phyloP scores from a whole-genome alignment of 73 alveolate genomes.

The Tetrahymena elliotti region DNA sequence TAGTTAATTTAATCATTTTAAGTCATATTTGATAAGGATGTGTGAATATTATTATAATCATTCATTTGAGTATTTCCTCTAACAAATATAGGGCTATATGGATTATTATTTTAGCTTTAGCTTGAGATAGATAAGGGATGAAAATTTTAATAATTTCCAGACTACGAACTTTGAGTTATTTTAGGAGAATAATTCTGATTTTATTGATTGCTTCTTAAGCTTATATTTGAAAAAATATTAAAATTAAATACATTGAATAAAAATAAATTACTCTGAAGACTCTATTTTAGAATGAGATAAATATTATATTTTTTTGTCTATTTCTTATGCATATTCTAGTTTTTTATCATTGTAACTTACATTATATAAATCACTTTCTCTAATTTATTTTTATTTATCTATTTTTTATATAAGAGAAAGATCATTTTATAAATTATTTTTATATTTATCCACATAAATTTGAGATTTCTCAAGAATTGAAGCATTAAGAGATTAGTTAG shows the following conservation, averaged over 20 bases:
- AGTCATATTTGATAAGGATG: not conserved
- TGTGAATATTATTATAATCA: not conserved
- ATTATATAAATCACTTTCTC: not conserved
- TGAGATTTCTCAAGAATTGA: not conserved
- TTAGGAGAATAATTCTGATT: not conserved
- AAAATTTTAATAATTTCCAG: not conserved
- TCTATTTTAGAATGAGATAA: not conserved
- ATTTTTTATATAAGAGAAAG: not conserved
- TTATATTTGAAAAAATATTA: not conserved
- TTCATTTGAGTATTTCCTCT: not conserved
- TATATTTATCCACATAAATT: not conserved
- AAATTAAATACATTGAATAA: not conserved
- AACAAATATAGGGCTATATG: not conserved
- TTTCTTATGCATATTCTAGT: not conserved
- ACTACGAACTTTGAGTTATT: not conserved
- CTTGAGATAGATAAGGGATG: not conserved
- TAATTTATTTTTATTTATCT: not conserved
- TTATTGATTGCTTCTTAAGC: not conserved
- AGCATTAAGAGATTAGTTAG: not conserved
- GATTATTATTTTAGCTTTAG: not conserved
- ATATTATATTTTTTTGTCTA: not conserved
- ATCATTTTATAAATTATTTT: not conserved
- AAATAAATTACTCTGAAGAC: not conserved
- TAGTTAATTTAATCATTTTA: not conserved
- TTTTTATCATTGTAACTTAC: not conserved